These are phyloP conservation scores for Medicago ruthenica DNA, from an alignment of 306 rosid genomes.

Conservation along the genomic window DNA sequence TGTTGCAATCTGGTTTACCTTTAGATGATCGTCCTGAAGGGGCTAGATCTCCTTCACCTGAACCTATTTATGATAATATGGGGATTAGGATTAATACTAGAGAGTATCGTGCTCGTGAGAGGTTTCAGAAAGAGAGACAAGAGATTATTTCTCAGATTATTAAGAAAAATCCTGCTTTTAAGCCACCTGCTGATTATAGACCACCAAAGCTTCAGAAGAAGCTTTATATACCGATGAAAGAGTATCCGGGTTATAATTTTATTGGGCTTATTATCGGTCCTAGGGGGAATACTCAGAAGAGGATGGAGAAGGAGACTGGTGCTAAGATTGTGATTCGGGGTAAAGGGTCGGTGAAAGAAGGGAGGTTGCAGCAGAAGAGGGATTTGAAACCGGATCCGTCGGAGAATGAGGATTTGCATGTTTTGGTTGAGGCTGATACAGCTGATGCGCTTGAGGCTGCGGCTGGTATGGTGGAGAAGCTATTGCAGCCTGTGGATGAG, in stretches of 20 bases:
- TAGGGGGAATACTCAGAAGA: conserved; percentile 93
- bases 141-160: conserved; percentile 94
- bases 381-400: conserved; percentile 93
- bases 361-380: conserved; percentile 94
- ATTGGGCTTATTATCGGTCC: conserved; percentile 98
- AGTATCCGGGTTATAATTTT: conserved; percentile 93
- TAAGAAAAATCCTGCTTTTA: conserved; percentile 89
- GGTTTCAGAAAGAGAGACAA: conserved; percentile 87
- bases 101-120: conserved; percentile 94
- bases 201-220: conserved; percentile 99
- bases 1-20: conserved; percentile 92
- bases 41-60: conserved; percentile 96
- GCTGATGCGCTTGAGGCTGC: conserved; percentile 94
- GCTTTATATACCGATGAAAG: conserved; percentile 98
- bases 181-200: conserved; percentile 96
- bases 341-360: conserved; percentile 94
- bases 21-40: conserved; percentile 97
- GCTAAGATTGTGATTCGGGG: conserved; percentile 97
- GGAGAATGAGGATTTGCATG: conserved; percentile 96
- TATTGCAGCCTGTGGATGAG: conserved; percentile 97
- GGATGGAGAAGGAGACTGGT: conserved; percentile 98
- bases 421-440: conserved; percentile 93
- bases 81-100: conserved; percentile 92
- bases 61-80: conserved; percentile 91
- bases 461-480: conserved; percentile 98